Base-by-base conservation (phyloP, 1,284 basidiomycete species). In the Trichosporon sp. region DNA sequence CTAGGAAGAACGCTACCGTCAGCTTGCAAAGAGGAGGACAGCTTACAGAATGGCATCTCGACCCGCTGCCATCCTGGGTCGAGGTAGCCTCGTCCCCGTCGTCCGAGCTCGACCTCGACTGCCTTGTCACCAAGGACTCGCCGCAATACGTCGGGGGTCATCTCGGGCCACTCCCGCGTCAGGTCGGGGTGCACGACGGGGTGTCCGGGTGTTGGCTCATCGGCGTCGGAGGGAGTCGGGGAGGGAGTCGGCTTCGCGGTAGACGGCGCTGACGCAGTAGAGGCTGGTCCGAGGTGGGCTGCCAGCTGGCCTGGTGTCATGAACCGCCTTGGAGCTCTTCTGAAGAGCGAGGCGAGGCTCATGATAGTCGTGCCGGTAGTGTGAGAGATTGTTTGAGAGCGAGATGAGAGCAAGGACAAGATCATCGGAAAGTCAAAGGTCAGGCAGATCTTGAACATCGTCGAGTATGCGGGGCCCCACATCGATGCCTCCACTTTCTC, bases 21-120 rank as follows among this genome's bases (percentile, higher is more conserved):
- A 52, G 58, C 57, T 37, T 0, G 3, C 1, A 11, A 65, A 70
- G 62, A 77, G 74, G 73, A 59, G 5, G 13, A 5, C 25, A 54
- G 49, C 49, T 54, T 9, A 54, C 49, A 54, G 49, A 78, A 77
- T 3, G 72, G 71, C 74, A 79, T 76, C 2, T 68, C 62, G 2
- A 78, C 68, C 44, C 73, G 56, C 64, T 73, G 71, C 69, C 70
- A 75, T n/a, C 65, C 68, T 10, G 65, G 61, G 64, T 79, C 71
- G 21, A 77, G 60, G 61, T 79, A 79, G 32, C 77, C 76, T 57
- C 75, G 64, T 0, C 74, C 75, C 13, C 65, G 60, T 56, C 65
- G 69, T 0, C 72, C 76, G 21, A 79, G 58, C 67, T 78, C 77
- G 16, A 79, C 66, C 27, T 76, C 76, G n/a, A 77, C 76, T 9